Conservation (phyloP, 129 eudicot genomes). For the Pseudognaphalium luteoalbum region DNA sequence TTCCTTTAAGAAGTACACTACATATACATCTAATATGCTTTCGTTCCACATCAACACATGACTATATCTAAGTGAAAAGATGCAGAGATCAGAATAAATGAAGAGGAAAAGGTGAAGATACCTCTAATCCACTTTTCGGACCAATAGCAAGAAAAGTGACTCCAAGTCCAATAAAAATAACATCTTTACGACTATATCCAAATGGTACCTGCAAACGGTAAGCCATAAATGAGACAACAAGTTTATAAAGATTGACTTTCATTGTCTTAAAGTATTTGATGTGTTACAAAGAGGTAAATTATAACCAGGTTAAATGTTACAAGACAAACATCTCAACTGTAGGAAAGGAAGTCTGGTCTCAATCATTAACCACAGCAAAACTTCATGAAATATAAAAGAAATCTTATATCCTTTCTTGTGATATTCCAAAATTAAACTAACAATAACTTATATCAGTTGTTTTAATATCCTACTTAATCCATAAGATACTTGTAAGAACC, state of each 20-base stretch:
- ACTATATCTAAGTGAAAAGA: slow-evolving; percentile 2
- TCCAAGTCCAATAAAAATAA: slow-evolving; percentile 85
- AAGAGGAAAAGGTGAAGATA: slow-evolving; percentile 27
- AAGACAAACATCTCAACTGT: background rate
- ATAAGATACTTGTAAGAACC: background rate
- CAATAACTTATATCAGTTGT: background rate
- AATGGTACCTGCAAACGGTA: slow-evolving; percentile 60
- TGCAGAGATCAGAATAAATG: background rate
- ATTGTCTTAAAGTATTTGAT: background rate
- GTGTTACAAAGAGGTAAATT: background rate
- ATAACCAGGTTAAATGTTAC: background rate
- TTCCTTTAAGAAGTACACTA: background rate
- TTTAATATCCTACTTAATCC: background rate
- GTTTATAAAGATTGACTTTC: background rate
- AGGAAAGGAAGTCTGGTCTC: background rate
- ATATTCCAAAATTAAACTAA: background rate
- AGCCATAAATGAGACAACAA: too few species aligned
- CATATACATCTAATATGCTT: slow-evolving; percentile 3
- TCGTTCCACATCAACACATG: background rate
- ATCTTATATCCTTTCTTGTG: background rate
- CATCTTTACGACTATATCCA: slow-evolving; percentile 94
- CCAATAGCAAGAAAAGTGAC: slow-evolving; percentile 71
- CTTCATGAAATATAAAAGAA: background rate
- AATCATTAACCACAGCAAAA: background rate
- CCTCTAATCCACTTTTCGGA: slow-evolving; percentile 92